A percentile compares a stretch with the other conserved stretches of the same genome.
Conservation (phyloP, 2,329 filamentous ascomycete species). For the Xylariaceae sp. region DNA sequence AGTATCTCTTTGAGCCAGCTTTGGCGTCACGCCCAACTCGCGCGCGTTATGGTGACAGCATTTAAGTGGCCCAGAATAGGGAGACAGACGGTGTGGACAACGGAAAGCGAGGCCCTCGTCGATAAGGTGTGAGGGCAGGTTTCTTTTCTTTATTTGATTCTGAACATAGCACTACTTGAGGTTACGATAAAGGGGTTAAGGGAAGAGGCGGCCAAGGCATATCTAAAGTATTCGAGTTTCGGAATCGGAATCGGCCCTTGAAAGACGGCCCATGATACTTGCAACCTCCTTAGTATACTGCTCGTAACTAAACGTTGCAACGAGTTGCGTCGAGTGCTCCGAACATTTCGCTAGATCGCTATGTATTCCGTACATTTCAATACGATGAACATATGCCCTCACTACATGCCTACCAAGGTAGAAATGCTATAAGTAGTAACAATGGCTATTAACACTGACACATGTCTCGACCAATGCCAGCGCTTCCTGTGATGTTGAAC, state of each 20-base stretch:
- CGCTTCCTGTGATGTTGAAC: neutral
- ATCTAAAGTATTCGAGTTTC: conserved; percentile 12
- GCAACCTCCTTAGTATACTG: conserved; percentile 2
- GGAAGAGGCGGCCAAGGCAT: conserved; percentile 18
- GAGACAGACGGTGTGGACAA: conserved; percentile 1
- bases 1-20: neutral
- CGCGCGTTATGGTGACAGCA: no score
- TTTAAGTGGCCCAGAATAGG: neutral
- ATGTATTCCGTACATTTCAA: conserved; percentile 30
- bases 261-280: conserved; percentile 17
- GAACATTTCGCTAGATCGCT: conserved; percentile 11
- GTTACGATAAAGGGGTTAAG: conserved; percentile 21
- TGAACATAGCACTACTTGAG: conserved; percentile 24
- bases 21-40: neutral
- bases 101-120: conserved; percentile 12
- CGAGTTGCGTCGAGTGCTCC: neutral
- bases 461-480: no score
- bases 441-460: no score
- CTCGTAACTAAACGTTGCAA: conserved; percentile 3
- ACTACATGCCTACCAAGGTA: neutral
- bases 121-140: conserved; percentile 12
- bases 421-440: neutral
- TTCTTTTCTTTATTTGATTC: conserved; percentile 25
- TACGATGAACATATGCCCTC: conserved; percentile 34
- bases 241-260: conserved; percentile 11